These are phyloP conservation scores for Blastomyces gilchristii DNA, from an alignment of 2,329 filamentous ascomycete genomes.

Conservation along the genomic window DNA sequence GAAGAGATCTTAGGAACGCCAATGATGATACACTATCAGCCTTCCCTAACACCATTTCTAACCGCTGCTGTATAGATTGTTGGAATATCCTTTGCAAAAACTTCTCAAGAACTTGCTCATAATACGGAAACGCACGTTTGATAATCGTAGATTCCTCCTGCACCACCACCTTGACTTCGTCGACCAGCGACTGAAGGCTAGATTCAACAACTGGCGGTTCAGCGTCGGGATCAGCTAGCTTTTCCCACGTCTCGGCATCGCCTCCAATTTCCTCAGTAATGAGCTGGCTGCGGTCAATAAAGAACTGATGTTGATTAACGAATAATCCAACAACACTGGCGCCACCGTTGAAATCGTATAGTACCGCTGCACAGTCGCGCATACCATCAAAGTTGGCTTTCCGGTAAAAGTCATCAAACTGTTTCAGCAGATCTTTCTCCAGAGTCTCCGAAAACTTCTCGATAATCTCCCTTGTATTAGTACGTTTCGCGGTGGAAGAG, in stretches of 20 bases:
- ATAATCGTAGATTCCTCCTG: slow-evolving; percentile 97
- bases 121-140: slow-evolving; percentile 89
- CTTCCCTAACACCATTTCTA: slow-evolving; percentile 94
- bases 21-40: slow-evolving; percentile 83
- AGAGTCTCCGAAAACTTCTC: slow-evolving; percentile 95
- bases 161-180: slow-evolving; percentile 90
- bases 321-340: slow-evolving; percentile 91
- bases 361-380: slow-evolving; percentile 88
- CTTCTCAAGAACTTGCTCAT: slow-evolving; percentile 83
- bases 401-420: slow-evolving; percentile 95
- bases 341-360: slow-evolving; percentile 92
- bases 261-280: slow-evolving; percentile 68
- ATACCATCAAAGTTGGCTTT: slow-evolving; percentile 95
- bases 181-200: slow-evolving; percentile 79
- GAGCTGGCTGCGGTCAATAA: slow-evolving; percentile 89
- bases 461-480: slow-evolving; percentile 72
- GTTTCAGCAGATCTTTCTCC: slow-evolving; percentile 87
- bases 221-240: slow-evolving; percentile 84
- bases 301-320: slow-evolving; percentile 98
- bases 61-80: slow-evolving; percentile 89
- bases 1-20: slow-evolving; percentile 80
- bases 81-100: slow-evolving; percentile 96
- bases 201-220: slow-evolving; percentile 87
- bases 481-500: slow-evolving; percentile 33
- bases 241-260: slow-evolving; percentile 62